Evolutionary conservation across 768 basidiomycete genomes (phyloP), one percentile per base, ranked within the genome.

Genomic region (Hypsizygus marmoreus): DNA sequence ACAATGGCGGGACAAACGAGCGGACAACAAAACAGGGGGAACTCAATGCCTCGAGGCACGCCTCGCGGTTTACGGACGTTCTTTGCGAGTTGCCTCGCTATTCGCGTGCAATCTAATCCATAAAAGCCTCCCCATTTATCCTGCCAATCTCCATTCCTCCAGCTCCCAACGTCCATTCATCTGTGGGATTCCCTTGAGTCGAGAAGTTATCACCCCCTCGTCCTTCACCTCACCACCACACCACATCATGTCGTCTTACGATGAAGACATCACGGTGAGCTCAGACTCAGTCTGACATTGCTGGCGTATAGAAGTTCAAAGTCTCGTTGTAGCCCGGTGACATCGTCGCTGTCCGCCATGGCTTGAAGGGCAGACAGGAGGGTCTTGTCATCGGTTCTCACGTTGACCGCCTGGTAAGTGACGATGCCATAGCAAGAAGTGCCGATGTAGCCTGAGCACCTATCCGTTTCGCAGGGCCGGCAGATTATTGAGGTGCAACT

Each of bases 401-500:
- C 68, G 56, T 78, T 46, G 90, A 92, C 77, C 71, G 75, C 54
- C 66, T 74, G 42, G 89, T 90, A 64, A 54, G 86, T 74, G 11
- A 24, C 14, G 22, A 34, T 38, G 46, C 22, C 24, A 19, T n/a
- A 39, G 7, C 31, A 32, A 13, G 13, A 4, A 40, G 14, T 8
- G 24, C 9, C 2, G n/a, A n/a, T n/a, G n/a, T 35, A 35, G 31
- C 16, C 26, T 40, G 26, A 35, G 39, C 42, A 44, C 24, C 48
- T 52, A 14, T 26, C 35, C 35, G 20, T 22, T 44, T 8, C 40
- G 6, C 51, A 92, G 90, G 90, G 89, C 42, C 84, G 88, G 45
- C 86, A 88, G 70, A 76, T 91, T 54, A 69, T 93, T 50, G 86
- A 91, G 60, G 85, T 93, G 23, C 89, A 88, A 60, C 79, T 93